Evolutionary conservation across 345 rosid genomes (phyloP).

Genomic region (Odontarrhena argentea): DNA sequence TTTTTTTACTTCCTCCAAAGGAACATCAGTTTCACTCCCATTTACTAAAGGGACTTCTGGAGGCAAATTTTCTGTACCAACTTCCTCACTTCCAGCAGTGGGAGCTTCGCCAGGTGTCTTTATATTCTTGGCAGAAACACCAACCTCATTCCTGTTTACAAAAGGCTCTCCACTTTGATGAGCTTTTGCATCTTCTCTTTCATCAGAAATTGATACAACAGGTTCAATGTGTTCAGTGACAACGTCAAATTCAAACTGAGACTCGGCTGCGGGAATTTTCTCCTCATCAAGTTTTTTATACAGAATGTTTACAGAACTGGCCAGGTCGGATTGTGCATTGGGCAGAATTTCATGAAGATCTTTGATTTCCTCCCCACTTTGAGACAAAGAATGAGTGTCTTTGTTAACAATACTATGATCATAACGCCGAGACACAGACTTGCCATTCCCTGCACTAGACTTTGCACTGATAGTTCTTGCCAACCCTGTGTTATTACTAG

Average conservation of each 20-base stretch:
- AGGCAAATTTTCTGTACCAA: conserved; percentile 36
- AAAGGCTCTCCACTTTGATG: conserved; percentile 49
- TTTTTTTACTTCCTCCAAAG: conserved; percentile 36
- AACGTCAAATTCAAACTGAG: conserved; percentile 46
- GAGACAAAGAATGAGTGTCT: conserved; percentile 39
- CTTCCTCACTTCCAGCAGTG: conserved; percentile 41
- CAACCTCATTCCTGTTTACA: conserved; percentile 36
- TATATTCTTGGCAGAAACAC: conserved; percentile 36
- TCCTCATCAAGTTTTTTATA: conserved; percentile 60
- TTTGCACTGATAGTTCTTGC: conserved; percentile 42
- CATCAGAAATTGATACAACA: conserved; percentile 40
- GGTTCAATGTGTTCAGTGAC: conserved; percentile 45
- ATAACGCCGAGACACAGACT: conserved; percentile 42
- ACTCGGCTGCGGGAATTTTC: conserved; percentile 45
- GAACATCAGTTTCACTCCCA: conserved; percentile 5
- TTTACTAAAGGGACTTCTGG: conserved; percentile 41
- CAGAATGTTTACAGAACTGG: conserved; percentile 42
- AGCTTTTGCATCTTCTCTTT: conserved; percentile 43
- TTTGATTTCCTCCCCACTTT: conserved; percentile 58
- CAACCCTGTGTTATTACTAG: conserved; percentile 34
- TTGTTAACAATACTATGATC: conserved; percentile 48
- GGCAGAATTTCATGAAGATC: conserved; percentile 84
- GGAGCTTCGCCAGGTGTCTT: conserved; percentile 35
- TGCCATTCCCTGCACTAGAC: conserved; percentile 46
- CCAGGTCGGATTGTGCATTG: conserved; percentile 49